A percentile compares a stretch with the other conserved stretches of the same genome.
Evolutionary conservation across 2,329 filamentous ascomycete genomes (phyloP).

Genomic region (Trichoderma asperellum): DNA sequence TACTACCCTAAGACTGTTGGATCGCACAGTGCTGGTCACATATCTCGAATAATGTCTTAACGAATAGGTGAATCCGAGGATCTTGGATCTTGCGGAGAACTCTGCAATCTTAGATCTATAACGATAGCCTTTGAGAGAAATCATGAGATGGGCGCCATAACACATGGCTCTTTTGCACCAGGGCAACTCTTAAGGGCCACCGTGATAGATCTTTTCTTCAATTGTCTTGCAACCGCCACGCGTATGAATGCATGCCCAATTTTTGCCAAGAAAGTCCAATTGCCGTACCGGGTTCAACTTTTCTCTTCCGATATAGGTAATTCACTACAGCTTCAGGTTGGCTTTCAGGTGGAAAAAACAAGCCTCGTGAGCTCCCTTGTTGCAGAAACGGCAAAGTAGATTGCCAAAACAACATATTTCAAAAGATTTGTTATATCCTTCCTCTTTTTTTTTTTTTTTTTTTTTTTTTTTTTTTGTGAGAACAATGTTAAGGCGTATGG

Average conservation of each 20-base stretch:
- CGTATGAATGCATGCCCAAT: not conserved
- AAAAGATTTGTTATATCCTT: slow-evolving; percentile 1
- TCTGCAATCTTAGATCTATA: slow-evolving; percentile 12
- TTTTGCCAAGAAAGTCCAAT: not conserved
- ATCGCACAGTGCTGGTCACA: not conserved
- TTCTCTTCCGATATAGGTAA: slow-evolving; percentile 7
- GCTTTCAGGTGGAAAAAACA: not conserved
- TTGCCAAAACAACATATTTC: slow-evolving; percentile 15
- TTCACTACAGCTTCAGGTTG: slow-evolving; percentile 5
- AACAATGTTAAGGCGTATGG: not conserved
- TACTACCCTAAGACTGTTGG: not conserved
- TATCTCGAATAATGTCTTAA: not conserved
- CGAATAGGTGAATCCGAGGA: not conserved
- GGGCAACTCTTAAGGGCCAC: slow-evolving; percentile 4
- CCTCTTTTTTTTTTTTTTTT: not conserved
- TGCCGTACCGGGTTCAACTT: not conserved
- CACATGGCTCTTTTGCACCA: slow-evolving; percentile 9
- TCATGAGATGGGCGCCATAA: not conserved
- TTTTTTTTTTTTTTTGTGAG: too few relatives aligned
- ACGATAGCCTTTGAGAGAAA: not conserved
- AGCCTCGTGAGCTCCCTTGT: slow-evolving; percentile 6
- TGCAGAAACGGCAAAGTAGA: not conserved
- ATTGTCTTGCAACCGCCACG: slow-evolving; percentile 16
- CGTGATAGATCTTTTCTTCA: slow-evolving; percentile 3
- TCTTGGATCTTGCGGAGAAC: not conserved